Percentiles rank a stretch among this genome's conserved stretches.
These are phyloP conservation scores for Cymbopogon flexuosus DNA, from an alignment of 202 grass and related monocot species.

Conservation along the genomic window DNA sequence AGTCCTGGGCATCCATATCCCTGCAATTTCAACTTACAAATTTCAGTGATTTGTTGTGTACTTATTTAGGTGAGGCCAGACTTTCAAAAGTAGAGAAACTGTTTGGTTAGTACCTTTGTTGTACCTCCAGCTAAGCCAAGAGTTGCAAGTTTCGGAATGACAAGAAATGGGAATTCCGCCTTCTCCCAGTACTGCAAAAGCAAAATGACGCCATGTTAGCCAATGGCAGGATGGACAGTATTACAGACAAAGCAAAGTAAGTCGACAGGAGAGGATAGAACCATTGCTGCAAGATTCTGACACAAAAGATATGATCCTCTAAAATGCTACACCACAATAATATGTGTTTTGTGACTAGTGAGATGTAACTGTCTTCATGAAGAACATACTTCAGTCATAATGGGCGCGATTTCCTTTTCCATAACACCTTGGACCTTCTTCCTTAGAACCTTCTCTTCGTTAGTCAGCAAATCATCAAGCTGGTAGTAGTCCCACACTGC, in stretches of 20 bases:
- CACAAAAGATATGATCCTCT: not conserved
- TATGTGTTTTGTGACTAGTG: not conserved
- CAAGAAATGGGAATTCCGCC: constrained; percentile 80
- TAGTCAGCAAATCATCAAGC: constrained; percentile 74
- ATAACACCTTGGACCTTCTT: constrained; percentile 58
- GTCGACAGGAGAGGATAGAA: constrained; percentile 8
- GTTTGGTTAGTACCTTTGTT: constrained; percentile 48
- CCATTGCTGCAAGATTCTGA: constrained; percentile 8
- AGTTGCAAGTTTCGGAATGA: constrained; percentile 65
- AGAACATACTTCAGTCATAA: constrained; percentile 73
- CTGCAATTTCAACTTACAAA: constrained; percentile 32
- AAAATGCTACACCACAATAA: not conserved
- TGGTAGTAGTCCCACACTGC: constrained; percentile 95
- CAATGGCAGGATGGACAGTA: not conserved
- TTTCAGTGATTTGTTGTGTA: not conserved
- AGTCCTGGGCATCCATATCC: constrained; percentile 83
- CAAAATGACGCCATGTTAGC: too few species aligned
- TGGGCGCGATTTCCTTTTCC: constrained; percentile 82
- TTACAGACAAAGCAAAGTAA: not conserved
- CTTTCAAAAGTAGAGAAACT: not conserved
- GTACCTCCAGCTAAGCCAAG: constrained; percentile 64
- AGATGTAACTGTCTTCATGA: not conserved
- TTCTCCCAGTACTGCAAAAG: constrained; percentile 75
- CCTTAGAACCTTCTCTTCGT: constrained; percentile 59
- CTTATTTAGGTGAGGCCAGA: not conserved